Evolutionary conservation across 495 filamentous ascomycete species (phyloP).

Genomic region (Durotheca rogersii): DNA sequence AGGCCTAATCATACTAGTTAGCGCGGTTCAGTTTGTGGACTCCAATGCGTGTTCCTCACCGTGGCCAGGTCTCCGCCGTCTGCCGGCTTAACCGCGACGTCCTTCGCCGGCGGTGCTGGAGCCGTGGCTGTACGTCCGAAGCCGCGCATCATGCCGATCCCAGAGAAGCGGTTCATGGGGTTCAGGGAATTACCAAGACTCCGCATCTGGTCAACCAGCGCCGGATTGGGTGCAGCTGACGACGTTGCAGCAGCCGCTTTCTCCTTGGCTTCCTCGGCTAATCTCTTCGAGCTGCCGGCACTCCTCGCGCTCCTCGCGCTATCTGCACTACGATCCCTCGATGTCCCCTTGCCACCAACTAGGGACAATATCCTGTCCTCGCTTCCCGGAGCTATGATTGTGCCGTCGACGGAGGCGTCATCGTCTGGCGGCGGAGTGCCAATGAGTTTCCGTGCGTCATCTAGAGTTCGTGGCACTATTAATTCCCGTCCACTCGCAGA

Average conservation of each 20-base stretch:
- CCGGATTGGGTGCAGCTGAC: constrained; percentile 51
- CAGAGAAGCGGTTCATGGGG: constrained; percentile 73
- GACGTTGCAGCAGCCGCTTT: constrained; percentile 34
- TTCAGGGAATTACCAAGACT: constrained; percentile 81
- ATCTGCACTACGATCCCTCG: constrained; percentile 75
- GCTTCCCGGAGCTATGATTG: constrained; percentile 42
- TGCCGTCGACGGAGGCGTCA: constrained; percentile 52
- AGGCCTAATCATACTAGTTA: constrained; percentile 44
- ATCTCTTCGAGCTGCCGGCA: constrained; percentile 56
- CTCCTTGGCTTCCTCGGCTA: constrained; percentile 43
- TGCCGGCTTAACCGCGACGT: constrained; percentile 24
- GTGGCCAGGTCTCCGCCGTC: constrained; percentile 55
- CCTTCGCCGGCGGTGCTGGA: constrained; percentile 36
- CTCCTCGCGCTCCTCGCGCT: constrained; percentile 60
- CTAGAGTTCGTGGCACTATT: constrained; percentile 79
- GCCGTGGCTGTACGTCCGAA: constrained; percentile 61
- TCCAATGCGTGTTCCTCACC: constrained; percentile 35
- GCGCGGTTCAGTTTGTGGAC: not conserved
- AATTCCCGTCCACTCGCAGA: constrained; percentile 49
- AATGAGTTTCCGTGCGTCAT: constrained; percentile 87
- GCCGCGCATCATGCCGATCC: constrained; percentile 67
- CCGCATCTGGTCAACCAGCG: constrained; percentile 76
- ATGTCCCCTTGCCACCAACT: constrained; percentile 58
- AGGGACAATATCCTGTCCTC: constrained; percentile 64
- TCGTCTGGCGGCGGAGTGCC: constrained; percentile 63